Evolutionary conservation across 495 filamentous ascomycete genomes (phyloP).

Genomic region (Aspergillus bertholletiae): DNA sequence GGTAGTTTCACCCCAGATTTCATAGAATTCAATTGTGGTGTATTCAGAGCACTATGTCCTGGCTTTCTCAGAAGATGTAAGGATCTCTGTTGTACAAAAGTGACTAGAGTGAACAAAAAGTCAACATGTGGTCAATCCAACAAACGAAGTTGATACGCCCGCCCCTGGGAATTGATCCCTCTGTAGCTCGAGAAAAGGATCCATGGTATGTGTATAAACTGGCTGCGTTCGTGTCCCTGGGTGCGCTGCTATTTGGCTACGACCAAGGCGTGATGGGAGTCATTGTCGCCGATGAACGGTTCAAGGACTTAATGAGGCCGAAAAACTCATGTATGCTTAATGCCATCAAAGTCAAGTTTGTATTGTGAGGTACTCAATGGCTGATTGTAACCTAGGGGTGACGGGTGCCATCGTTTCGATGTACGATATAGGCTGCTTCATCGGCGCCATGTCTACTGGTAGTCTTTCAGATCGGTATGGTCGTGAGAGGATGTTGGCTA

Average conservation of each 20-base stretch:
- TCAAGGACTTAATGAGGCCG: slow-evolving; percentile 21
- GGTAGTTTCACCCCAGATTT: neutral
- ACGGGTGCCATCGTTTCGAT: slow-evolving; percentile 36
- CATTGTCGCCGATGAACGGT: slow-evolving; percentile 49
- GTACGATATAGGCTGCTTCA: slow-evolving; percentile 57
- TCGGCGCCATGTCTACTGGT: slow-evolving; percentile 61
- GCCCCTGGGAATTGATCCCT: slow-evolving; percentile 7
- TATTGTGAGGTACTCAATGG: neutral
- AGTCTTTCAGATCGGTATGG: slow-evolving; percentile 69
- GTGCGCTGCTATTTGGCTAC: slow-evolving; percentile 65
- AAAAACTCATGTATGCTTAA: slow-evolving; percentile 13
- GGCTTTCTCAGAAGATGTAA: neutral
- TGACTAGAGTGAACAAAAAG: neutral
- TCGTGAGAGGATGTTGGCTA: slow-evolving; percentile 67
- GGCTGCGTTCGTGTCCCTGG: slow-evolving; percentile 53
- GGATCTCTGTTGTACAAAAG: neutral
- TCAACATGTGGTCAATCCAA: slow-evolving; percentile 3
- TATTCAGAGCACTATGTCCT: neutral
- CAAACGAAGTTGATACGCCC: slow-evolving; percentile 18
- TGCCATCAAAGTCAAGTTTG: neutral
- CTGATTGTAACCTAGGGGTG: slow-evolving; percentile 13
- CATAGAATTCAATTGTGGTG: neutral
- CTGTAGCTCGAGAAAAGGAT: slow-evolving; percentile 1
- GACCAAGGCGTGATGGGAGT: slow-evolving; percentile 66
- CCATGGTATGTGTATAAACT: slow-evolving; percentile 15